Evolutionary conservation across 2,329 filamentous ascomycete species (phyloP).

Genomic region (Xylogone sp.): DNA sequence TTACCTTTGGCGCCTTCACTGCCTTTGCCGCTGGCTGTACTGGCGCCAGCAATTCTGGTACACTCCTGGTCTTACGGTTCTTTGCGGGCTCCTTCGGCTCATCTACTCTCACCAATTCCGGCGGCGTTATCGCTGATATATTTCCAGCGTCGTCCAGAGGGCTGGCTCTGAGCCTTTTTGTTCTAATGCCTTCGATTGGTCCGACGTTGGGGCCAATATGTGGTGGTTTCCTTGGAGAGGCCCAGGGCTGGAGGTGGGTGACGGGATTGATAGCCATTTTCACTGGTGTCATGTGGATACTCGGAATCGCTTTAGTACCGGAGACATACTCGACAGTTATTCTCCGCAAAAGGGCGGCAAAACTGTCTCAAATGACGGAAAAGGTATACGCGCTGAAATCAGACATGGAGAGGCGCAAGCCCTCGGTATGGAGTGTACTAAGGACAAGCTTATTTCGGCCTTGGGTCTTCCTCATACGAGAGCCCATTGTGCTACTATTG

Average conservation of each 20-base stretch:
- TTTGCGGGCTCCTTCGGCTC: conserved; percentile 58
- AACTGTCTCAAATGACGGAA: conserved; percentile 47
- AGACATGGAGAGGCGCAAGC: conserved; percentile 37
- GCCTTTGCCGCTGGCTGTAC: conserved; percentile 57
- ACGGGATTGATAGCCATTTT: conserved; percentile 58
- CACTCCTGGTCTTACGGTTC: conserved; percentile 62
- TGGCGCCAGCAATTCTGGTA: conserved; percentile 50
- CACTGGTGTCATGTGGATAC: conserved; percentile 55
- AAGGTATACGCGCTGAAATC: conserved; percentile 59
- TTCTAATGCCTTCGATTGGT: conserved; percentile 62
- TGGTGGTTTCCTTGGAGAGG: conserved; percentile 62
- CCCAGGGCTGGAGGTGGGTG: conserved; percentile 65
- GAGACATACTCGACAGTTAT: conserved; percentile 58
- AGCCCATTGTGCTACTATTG: conserved; percentile 38
- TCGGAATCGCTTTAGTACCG: conserved; percentile 45
- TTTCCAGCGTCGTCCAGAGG: conserved; percentile 48
- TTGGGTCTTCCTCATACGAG: conserved; percentile 61
- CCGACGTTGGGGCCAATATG: conserved; percentile 60
- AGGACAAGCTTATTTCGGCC: conserved; percentile 57
- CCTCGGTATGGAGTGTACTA: conserved; percentile 45
- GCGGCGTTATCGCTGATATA: conserved; percentile 59
- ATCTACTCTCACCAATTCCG: conserved; percentile 51
- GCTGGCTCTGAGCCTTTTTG: conserved; percentile 57
- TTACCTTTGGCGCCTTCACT: conserved; percentile 51
- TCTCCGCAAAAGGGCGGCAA: conserved; percentile 45